A percentile compares a stretch with the other conserved stretches of the same genome.
Conservation (phyloP, 257 asterid species). For the Solanum gandarillasii region DNA sequence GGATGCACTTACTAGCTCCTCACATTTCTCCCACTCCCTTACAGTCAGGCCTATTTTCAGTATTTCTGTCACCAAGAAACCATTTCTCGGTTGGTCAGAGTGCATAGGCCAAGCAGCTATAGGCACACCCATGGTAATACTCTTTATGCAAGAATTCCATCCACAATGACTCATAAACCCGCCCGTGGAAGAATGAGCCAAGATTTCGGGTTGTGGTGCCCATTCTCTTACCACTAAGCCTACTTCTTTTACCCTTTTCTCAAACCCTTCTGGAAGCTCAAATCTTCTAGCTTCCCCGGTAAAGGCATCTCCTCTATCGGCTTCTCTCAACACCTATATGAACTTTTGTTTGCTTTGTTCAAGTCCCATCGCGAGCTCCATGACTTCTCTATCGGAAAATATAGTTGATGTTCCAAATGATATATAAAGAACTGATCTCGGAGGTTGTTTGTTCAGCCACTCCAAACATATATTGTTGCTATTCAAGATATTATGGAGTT, state of each 20-base stretch:
- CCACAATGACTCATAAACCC: not conserved
- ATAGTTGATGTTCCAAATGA: constrained; percentile 42
- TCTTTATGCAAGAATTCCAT: not conserved
- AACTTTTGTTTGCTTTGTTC: constrained; percentile 25
- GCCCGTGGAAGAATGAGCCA: not conserved
- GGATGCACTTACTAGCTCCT: too few relatives aligned
- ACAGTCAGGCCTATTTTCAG: too few relatives aligned
- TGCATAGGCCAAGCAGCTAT: not conserved
- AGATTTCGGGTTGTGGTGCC: not conserved
- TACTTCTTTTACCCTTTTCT: constrained; percentile 18
- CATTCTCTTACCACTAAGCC: constrained; percentile 12
- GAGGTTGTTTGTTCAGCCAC: constrained; percentile 29
- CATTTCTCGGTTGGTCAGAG: not conserved
- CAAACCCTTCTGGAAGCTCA: constrained; percentile 23
- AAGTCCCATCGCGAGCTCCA: constrained; percentile 32
- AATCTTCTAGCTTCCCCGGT: not conserved
- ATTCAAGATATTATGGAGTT: not conserved
- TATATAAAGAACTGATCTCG: constrained; percentile 26
- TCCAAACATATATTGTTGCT: constrained; percentile 19
- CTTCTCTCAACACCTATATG: constrained; percentile 39
- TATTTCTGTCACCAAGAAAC: not conserved
- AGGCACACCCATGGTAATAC: not conserved
- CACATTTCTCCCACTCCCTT: too few relatives aligned
- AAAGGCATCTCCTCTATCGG: constrained; percentile 15
- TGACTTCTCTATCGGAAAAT: constrained; percentile 15